These are phyloP conservation scores for Peziza echinospora DNA, from an alignment of 495 filamentous ascomycete species.

Conservation along the genomic window DNA sequence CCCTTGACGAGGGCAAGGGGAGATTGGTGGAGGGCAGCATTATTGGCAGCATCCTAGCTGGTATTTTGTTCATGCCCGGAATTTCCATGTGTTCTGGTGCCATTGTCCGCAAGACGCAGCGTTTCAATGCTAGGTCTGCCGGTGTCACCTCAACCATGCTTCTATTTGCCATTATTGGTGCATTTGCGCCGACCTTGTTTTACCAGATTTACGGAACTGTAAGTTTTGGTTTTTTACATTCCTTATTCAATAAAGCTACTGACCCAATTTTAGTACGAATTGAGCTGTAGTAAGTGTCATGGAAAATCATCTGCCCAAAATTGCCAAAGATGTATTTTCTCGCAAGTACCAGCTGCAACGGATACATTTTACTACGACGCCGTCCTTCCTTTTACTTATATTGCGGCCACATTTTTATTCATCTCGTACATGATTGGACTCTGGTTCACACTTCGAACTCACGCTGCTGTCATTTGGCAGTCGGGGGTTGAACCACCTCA, in stretches of 20 bases:
- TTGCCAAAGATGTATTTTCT: slow-evolving; percentile 85
- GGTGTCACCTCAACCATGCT: slow-evolving; percentile 68
- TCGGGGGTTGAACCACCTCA: slow-evolving; percentile 18
- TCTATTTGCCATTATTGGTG: slow-evolving; percentile 85
- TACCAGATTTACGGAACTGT: slow-evolving; percentile 96
- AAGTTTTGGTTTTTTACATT: slow-evolving; percentile 20
- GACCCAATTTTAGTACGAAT: slow-evolving; percentile 46
- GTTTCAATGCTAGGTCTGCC: slow-evolving; percentile 93
- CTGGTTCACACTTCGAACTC: slow-evolving; percentile 89
- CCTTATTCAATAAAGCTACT: slow-evolving; percentile 17
- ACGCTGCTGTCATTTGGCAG: slow-evolving; percentile 94
- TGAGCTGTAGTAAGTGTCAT: slow-evolving; percentile 65
- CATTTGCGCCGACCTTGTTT: slow-evolving; percentile 96
- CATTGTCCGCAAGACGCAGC: slow-evolving; percentile 91
- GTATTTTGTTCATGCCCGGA: slow-evolving; percentile 89
- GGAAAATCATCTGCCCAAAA: slow-evolving; percentile 34
- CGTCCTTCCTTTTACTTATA: slow-evolving; percentile 80
- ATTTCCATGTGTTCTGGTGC: slow-evolving; percentile 97
- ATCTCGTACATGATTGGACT: slow-evolving; percentile 82
- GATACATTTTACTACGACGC: slow-evolving; percentile 76
- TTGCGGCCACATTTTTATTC: slow-evolving; percentile 68
- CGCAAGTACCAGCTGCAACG: slow-evolving; percentile 57
- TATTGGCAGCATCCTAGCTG: slow-evolving; percentile 92
- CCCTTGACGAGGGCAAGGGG: slow-evolving; percentile 78
- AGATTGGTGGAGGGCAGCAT: slow-evolving; percentile 89